A percentile compares a stretch with the other conserved stretches of the same genome.
Conservation (phyloP, 192 early-diverging fungal genomes). For the Coemansia sp. region DNA sequence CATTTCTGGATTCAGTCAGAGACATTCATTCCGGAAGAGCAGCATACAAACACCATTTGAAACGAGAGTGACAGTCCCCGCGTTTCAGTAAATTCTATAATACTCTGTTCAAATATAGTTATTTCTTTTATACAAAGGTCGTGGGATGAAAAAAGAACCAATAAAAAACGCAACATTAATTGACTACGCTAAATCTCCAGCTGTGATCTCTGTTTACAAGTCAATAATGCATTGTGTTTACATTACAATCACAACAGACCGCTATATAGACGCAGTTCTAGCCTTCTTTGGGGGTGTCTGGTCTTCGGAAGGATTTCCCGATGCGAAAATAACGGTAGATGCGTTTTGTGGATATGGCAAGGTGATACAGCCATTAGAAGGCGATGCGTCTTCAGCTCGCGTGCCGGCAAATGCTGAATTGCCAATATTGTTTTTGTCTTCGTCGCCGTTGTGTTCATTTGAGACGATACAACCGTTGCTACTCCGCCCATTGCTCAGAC, state of each 20-base stretch:
- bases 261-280: slow-evolving; percentile 27
- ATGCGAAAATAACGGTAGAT: slow-evolving; percentile 3
- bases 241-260: not conserved
- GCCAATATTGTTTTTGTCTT: not conserved
- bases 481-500: not conserved
- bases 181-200: too few relatives aligned
- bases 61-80: not conserved
- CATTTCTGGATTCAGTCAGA: slow-evolving; percentile 26
- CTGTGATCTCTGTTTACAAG: not conserved
- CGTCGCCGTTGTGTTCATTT: not conserved
- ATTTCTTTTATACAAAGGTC: not conserved
- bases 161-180: not conserved
- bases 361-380: not conserved
- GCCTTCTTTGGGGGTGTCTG: slow-evolving; percentile 52
- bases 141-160: not conserved
- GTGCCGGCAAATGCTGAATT: not conserved
- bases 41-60: slow-evolving; percentile 10
- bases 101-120: not conserved
- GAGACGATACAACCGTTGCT: not conserved
- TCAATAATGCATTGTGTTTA: not conserved
- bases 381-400: not conserved
- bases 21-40: slow-evolving; percentile 18
- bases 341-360: slow-evolving; percentile 19
- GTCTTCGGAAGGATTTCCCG: slow-evolving; percentile 17
- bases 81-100: not conserved